phyloP scores from a whole-genome alignment of 164 flowering plant species.

The Nymphaea colorata region DNA sequence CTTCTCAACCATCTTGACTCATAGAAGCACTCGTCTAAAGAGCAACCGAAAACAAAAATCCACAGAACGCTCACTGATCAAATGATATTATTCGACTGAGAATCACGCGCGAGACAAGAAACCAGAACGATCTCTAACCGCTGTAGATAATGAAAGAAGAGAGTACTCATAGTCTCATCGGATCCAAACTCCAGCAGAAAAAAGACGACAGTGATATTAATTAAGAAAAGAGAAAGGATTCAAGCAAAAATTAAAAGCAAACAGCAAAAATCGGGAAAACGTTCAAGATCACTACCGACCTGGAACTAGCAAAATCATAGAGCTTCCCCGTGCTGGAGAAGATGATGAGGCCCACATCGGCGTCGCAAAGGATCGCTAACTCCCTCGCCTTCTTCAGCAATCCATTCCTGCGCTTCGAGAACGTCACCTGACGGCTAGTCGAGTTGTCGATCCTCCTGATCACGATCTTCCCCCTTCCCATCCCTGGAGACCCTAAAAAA shows the following conservation, averaged over 20 bases:
- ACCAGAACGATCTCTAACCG: too few species aligned
- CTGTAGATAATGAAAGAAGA: too few species aligned
- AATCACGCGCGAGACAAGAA: too few species aligned
- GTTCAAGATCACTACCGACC: conserved; percentile 17
- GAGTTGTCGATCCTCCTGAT: conserved; percentile 60
- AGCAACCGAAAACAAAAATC: too few species aligned
- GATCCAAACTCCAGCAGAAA: neutral
- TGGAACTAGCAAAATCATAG: conserved; percentile 56
- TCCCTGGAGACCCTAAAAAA: conserved; percentile 3
- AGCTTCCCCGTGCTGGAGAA: conserved; percentile 74
- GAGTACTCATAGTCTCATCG: neutral
- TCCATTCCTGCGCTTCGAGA: conserved; percentile 68
- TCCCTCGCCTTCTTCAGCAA: conserved; percentile 71
- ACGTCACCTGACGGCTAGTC: conserved; percentile 75
- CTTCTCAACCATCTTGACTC: too few species aligned
- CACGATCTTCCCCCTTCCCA: conserved; percentile 85
- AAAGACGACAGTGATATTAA: neutral
- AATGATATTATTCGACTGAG: too few species aligned
- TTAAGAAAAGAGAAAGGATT: neutral
- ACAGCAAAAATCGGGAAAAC: neutral
- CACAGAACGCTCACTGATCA: too few species aligned
- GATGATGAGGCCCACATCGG: conserved; percentile 65
- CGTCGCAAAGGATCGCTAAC: conserved; percentile 65
- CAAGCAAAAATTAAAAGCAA: neutral
- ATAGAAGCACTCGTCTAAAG: too few species aligned